These are phyloP conservation scores for Acanthamoeba royreba DNA, from an alignment of 208 protist species.

Conservation along the genomic window DNA sequence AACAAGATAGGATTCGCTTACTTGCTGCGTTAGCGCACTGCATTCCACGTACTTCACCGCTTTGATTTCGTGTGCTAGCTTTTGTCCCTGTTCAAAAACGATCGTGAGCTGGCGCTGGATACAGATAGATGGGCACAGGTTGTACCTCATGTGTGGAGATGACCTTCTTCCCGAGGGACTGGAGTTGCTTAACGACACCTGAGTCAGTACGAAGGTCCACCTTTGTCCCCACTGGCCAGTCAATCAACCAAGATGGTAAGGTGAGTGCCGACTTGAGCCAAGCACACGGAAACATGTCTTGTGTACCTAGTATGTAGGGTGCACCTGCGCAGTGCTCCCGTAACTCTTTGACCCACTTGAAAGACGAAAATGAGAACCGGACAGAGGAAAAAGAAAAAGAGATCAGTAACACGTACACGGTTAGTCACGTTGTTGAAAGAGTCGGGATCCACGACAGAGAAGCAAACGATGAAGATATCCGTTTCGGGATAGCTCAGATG, in stretches of 20 bases:
- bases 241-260: background rate
- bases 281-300: background rate
- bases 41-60: constrained; percentile 6
- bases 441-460: background rate
- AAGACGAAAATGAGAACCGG: background rate
- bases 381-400: background rate
- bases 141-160: background rate
- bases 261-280: background rate
- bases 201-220: background rate
- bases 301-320: background rate
- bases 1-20: background rate
- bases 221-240: background rate
- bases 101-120: background rate
- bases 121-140: background rate
- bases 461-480: constrained; percentile 13
- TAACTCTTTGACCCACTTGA: background rate
- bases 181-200: background rate
- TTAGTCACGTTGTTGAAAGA: background rate
- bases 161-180: background rate
- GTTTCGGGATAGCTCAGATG: constrained; percentile 27
- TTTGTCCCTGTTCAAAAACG: background rate
- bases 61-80: background rate
- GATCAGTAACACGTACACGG: background rate
- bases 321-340: background rate
- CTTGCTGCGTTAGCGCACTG: background rate